Base-by-base conservation (phyloP, 2,329 filamentous ascomycete species). In the Biscogniauxia mediterranea region DNA sequence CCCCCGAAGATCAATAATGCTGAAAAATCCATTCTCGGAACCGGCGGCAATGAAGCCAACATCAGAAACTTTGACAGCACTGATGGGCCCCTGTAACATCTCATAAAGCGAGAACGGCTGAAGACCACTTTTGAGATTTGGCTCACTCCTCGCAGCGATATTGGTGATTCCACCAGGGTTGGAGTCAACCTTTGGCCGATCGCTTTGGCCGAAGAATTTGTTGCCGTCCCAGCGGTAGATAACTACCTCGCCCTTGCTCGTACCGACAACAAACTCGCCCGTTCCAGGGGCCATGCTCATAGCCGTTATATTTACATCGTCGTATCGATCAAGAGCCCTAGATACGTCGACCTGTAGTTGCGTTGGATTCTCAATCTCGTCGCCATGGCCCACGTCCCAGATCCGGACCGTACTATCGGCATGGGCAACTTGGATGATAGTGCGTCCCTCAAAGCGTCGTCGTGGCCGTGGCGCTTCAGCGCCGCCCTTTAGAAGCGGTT, bases 171-270 rank as follows among this genome's bases (percentile, higher is more conserved):
- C 85, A n/a, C 88, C 90, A 0, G 88, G 85, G 15, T 86, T 88
- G 17, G 85, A 80, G 66, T 84, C 84, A 61, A 77, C 68, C 25
- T 79, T 81, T 59, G 74, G 84, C 60, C 80, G 79, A 15, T 81
- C 76, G 52, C 91, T 87, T 62, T 84, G 82, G 13, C 92, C 92
- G 64, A 84, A 87, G 61, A 85, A 85, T 60, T 85, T 83, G 74
- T 98, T 98, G 26, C 81, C 80, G n/a, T 89, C 92, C 92, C 94
- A 98, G 66, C 91, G 84, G 73, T 94, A 98, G 15, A 98, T 79
- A 1, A 93, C 84, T 0, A 96, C 81, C 74, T 99, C 95, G n/a
- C 95, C 95, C 42, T 85, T 87, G 61, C 83, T 83, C 3, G 94
- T 87, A 5, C 95, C 95, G 23, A 90, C 90, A 3, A 88, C 93